Percentiles rank a stretch among this genome's conserved stretches.
Evolutionary conservation across 2,329 filamentous ascomycete species (phyloP).

Genomic region (Colletotrichum lupini): DNA sequence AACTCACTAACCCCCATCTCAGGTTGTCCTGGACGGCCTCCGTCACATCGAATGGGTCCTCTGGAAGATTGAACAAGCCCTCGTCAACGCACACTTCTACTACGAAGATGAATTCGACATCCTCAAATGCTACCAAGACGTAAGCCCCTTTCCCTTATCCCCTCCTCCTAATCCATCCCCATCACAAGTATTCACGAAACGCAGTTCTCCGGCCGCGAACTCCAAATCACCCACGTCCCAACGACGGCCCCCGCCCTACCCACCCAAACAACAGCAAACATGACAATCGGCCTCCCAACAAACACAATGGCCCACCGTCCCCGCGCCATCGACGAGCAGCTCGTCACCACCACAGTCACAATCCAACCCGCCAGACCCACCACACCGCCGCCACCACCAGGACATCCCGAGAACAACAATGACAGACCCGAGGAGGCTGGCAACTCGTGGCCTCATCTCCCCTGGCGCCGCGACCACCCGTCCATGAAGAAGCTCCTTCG

Average conservation of each 20-base stretch:
- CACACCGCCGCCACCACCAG: too few species aligned
- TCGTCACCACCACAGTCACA: neutral
- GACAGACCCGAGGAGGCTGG: neutral
- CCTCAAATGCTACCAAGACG: conserved; percentile 18
- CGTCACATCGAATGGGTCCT: conserved; percentile 29
- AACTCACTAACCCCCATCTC: neutral
- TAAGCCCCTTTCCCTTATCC: neutral
- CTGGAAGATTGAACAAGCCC: neutral
- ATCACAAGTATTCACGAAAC: neutral
- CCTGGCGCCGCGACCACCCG: neutral
- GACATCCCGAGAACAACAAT: too few species aligned
- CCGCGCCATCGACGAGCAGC: neutral
- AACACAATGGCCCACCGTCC: neutral
- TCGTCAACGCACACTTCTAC: conserved; percentile 17
- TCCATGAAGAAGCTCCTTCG: conserved; percentile 26
- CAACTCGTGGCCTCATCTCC: neutral
- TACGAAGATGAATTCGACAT: conserved; percentile 21
- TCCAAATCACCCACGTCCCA: conserved; percentile 4
- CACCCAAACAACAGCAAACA: too few species aligned
- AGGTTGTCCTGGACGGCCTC: conserved; percentile 33
- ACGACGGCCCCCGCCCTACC: neutral
- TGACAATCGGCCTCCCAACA: neutral
- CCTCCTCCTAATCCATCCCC: too few species aligned
- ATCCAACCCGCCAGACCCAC: neutral
- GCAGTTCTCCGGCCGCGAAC: conserved; percentile 18